Base-by-base conservation (phyloP, 441 rosid genomes). In the Gossypium gossypioides region DNA sequence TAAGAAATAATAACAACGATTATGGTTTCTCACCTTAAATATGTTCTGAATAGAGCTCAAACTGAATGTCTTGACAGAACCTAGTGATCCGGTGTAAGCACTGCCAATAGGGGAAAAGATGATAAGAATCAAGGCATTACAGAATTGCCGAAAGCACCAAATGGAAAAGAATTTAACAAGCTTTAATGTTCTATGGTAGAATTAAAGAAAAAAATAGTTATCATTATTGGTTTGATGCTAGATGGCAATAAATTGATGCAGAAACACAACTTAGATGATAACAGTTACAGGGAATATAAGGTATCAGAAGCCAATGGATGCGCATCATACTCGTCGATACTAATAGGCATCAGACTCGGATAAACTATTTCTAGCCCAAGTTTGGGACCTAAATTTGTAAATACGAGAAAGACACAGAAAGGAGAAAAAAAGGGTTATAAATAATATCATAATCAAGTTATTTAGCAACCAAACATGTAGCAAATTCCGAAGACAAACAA, bases 81-180 rank as follows among this genome's bases (percentile, higher is more conserved):
- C 89, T 88, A 90, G 71, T 87, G 87, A 77, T 80, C 86, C 37
- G 89, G 87, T 34, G 91, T 84, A 76, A 92, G 91, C 85, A 90
- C 97, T 92, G 96, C 82, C 69, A 78, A 71, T 56, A 73, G 29
- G 27, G 52, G 60, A 4, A 37, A 16, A 42, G 79, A 24, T 19
- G 72, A 27, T 46, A 59, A 18, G 21, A 42, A 64, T 22, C 19
- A 9, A 34, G 51, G 24, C 29, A 67, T 10, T 72, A 25, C 29
- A 6, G 10, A 62, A 51, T 37, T 46, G 4, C 19, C 18, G 9
- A 46, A n/a, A 24, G 8, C 13, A 24, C 12, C 32, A 46, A 1
- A 24, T 12, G 10, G 7, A 24, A 46, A 24, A 3, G 7, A 63
- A 18, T 10, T 18, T 18, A 18, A 34, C 16, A 6, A 46, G 4